phyloP scores from a whole-genome alignment of 1,139 yeast species.

The Kluyveromyces sp. region DNA sequence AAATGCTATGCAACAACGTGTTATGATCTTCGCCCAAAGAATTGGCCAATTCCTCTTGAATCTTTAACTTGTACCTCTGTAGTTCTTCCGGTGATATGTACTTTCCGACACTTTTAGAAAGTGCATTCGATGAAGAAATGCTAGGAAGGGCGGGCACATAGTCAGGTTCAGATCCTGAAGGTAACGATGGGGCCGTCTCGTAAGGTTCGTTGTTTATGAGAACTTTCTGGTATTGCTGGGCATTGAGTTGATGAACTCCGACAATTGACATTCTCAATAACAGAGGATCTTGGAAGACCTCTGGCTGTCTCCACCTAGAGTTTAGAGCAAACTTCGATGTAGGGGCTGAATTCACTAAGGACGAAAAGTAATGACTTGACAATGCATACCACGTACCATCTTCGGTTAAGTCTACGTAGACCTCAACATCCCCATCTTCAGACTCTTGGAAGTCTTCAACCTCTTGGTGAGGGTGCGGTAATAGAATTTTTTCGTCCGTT shows the following conservation, averaged over 20 bases:
- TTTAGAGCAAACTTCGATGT: constrained; percentile 49
- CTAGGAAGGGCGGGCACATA: neutral
- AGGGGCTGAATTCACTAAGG: constrained; percentile 76
- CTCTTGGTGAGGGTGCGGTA: constrained; percentile 59
- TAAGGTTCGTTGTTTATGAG: constrained; percentile 9
- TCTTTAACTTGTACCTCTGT: constrained; percentile 19
- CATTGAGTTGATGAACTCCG: constrained; percentile 42
- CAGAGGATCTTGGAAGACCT: constrained; percentile 32
- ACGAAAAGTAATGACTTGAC: constrained; percentile 70
- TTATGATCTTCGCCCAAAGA: constrained; percentile 15
- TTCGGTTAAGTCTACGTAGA: constrained; percentile 61
- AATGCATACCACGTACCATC: constrained; percentile 82
- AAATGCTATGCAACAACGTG: constrained; percentile 19
- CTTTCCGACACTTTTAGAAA: constrained; percentile 14
- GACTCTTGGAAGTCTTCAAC: constrained; percentile 10
- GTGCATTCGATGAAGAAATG: constrained; percentile 9
- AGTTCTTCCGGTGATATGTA: constrained; percentile 25
- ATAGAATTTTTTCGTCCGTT: constrained; percentile 33
- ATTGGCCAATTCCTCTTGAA: constrained; percentile 22
- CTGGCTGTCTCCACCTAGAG: constrained; percentile 37
- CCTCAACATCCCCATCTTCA: constrained; percentile 30
- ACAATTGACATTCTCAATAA: constrained; percentile 35
- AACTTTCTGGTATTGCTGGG: constrained; percentile 14
- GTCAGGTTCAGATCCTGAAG: neutral
- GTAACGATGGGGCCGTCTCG: neutral